A percentile compares a stretch with the other conserved stretches of the same genome.
phyloP scores from a whole-genome alignment of 2,329 filamentous ascomycete genomes.

The Chrysoporthe cubensis region DNA sequence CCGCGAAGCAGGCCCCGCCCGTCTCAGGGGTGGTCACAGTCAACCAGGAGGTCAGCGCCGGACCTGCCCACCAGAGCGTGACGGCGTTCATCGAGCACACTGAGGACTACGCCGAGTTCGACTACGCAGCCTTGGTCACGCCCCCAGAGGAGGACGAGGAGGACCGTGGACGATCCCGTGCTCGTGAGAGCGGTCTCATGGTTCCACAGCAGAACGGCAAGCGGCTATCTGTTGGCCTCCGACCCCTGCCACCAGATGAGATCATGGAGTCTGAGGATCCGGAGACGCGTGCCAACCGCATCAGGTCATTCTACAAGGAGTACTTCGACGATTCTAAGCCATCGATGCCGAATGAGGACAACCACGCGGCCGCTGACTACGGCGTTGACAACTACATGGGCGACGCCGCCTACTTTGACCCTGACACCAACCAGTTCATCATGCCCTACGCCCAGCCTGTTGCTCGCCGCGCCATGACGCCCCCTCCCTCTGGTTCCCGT shows the following conservation, averaged over 20 bases:
- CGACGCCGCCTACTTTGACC: slow-evolving; percentile 70
- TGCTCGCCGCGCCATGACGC: slow-evolving; percentile 91
- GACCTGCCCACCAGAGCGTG: slow-evolving; percentile 28
- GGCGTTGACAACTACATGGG: slow-evolving; percentile 61
- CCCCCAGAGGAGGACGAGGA: slow-evolving; percentile 31
- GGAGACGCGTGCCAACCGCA: slow-evolving; percentile 92
- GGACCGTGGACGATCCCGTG: slow-evolving; percentile 43
- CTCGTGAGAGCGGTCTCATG: slow-evolving; percentile 45
- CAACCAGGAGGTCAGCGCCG: slow-evolving; percentile 18
- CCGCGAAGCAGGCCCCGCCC: slow-evolving; percentile 2
- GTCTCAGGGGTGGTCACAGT: slow-evolving; percentile 21
- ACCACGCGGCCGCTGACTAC: slow-evolving; percentile 56
- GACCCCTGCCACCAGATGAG: slow-evolving; percentile 86
- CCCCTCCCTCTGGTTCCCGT: slow-evolving; percentile 68
- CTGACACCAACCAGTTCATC: slow-evolving; percentile 71
- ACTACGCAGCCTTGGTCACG: slow-evolving; percentile 31
- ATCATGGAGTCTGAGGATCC: slow-evolving; percentile 82
- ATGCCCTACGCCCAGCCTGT: slow-evolving; percentile 85
- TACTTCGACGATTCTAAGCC: slow-evolving; percentile 88
- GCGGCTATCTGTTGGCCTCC: slow-evolving; percentile 71
- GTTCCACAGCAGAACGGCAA: slow-evolving; percentile 60
- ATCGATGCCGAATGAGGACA: slow-evolving; percentile 29
- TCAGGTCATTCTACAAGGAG: slow-evolving; percentile 98
- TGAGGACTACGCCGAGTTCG: slow-evolving; percentile 40
- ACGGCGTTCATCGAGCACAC: slow-evolving; percentile 40